phyloP scores from a whole-genome alignment of 176 grass and related monocot genomes.

The Avena sativa region DNA sequence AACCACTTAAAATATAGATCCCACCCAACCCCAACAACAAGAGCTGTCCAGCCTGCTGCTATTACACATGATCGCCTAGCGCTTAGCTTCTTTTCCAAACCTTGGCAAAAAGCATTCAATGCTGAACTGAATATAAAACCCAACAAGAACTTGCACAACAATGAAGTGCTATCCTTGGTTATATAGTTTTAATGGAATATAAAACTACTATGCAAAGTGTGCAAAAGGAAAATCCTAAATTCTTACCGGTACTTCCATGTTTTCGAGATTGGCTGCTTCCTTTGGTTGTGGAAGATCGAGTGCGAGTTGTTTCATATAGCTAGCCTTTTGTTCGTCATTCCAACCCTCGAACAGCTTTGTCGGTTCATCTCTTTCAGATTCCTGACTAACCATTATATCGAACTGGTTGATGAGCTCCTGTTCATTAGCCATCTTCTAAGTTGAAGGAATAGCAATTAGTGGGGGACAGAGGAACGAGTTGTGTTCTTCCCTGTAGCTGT shows the following conservation, averaged over 20 bases:
- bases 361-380: not conserved
- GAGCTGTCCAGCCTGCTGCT: not conserved
- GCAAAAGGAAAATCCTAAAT: not conserved
- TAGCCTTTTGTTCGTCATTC: not conserved
- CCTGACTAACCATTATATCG: not conserved
- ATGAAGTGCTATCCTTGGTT: not conserved
- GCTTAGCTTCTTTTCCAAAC: not conserved
- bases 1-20: not conserved
- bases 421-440: not conserved
- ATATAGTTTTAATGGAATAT: not conserved
- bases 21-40: not conserved
- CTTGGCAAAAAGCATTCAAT: not conserved
- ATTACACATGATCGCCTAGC: not conserved
- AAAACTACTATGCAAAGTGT: not conserved
- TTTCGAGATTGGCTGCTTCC: not conserved
- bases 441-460: not conserved
- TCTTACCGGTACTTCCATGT: not conserved
- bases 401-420: not conserved
- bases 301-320: not conserved
- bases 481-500: not conserved
- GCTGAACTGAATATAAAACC: not conserved
- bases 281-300: not conserved
- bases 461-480: not conserved
- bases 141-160: not conserved
- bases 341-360: not conserved